phyloP scores from a whole-genome alignment of 345 rosid species.

The Aethionema arabicum region DNA sequence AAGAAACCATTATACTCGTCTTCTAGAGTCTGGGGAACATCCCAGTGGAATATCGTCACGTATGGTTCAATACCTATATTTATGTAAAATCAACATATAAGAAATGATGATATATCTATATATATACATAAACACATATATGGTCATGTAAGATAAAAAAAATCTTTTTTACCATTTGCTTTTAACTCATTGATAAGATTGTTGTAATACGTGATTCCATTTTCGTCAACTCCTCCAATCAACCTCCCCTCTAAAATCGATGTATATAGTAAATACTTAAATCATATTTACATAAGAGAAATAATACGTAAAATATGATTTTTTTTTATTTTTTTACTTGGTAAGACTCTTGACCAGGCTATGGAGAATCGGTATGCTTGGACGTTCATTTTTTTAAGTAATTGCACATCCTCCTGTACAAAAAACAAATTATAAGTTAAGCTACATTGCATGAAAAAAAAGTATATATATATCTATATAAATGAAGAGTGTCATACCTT shows the following conservation, averaged over 20 bases:
- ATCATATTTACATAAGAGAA: not conserved
- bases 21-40: constrained; percentile 35
- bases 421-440: not conserved
- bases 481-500: not conserved
- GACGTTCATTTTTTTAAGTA: constrained; percentile 34
- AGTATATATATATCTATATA: not conserved
- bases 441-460: not conserved
- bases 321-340: constrained; percentile 40
- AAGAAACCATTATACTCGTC: constrained; percentile 34
- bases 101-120: not conserved
- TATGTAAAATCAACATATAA: not conserved
- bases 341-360: constrained; percentile 48
- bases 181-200: constrained; percentile 37
- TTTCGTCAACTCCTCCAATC: constrained; percentile 37
- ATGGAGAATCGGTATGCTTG: constrained; percentile 45
- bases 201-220: constrained; percentile 43
- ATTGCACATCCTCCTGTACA: constrained; percentile 31
- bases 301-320: not conserved
- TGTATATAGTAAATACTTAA: not conserved
- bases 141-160: no score
- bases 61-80: constrained; percentile 35
- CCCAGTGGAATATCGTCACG: constrained; percentile 41
- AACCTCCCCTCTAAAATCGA: constrained; percentile 34
- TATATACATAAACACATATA: not conserved
- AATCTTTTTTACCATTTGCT: not conserved